Evolutionary conservation across 2,329 filamentous ascomycete genomes (phyloP).

Genomic region (Didymella lethalis): DNA sequence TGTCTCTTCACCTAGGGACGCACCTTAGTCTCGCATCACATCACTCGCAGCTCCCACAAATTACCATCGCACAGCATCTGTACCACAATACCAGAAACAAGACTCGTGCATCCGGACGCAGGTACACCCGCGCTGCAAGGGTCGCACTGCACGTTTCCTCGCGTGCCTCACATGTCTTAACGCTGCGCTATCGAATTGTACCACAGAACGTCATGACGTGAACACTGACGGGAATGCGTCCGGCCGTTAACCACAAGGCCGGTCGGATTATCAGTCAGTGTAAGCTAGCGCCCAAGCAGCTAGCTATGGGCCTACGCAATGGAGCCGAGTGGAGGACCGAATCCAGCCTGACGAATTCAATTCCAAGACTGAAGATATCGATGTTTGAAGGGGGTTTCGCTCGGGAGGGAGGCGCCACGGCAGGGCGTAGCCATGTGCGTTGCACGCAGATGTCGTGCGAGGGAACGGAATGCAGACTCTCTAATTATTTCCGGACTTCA

Average conservation of each 20-base stretch:
- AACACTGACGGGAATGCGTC: conserved; percentile 4
- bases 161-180: conserved; percentile 7
- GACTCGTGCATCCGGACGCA: conserved; percentile 1
- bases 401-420: background rate
- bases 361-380: background rate
- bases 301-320: background rate
- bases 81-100: background rate
- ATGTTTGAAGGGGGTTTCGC: background rate
- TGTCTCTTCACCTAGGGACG: no score
- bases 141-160: conserved; percentile 12
- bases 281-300: conserved; percentile 1
- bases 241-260: background rate
- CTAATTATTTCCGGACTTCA: conserved; percentile 13
- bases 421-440: conserved; percentile 14
- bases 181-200: conserved; percentile 13
- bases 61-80: background rate
- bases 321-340: conserved; percentile 4
- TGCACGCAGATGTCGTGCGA: conserved; percentile 14
- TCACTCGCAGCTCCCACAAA: background rate
- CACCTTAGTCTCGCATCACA: no score
- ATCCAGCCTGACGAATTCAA: conserved; percentile 2
- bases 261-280: background rate
- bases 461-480: background rate
- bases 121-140: conserved; percentile 16
- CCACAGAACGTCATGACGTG: conserved; percentile 17